Conservation (phyloP, 106 monocot genomes). For the Acorus calamus region DNA sequence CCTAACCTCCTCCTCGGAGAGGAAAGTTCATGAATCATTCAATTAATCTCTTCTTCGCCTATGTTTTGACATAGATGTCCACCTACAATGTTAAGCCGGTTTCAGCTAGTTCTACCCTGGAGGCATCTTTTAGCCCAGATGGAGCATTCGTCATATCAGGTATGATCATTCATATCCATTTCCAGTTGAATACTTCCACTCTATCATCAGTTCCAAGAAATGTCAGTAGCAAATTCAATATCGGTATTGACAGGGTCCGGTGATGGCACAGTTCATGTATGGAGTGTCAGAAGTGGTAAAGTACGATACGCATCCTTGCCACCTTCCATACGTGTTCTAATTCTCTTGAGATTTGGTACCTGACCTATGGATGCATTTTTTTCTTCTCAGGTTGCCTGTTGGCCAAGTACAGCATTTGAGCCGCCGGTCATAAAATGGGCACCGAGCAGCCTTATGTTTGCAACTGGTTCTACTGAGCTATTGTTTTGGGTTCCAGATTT, state of each 20-base stretch:
- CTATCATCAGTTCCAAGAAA: too few species aligned
- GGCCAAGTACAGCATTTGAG: constrained; percentile 86
- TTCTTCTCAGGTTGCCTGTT: constrained; percentile 66
- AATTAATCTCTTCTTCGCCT: too few species aligned
- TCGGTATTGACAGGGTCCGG: constrained; percentile 59
- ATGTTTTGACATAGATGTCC: constrained; percentile 39
- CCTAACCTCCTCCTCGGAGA: too few species aligned
- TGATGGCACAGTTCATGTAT: constrained; percentile 90
- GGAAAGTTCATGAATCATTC: too few species aligned
- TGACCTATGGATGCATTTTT: not conserved
- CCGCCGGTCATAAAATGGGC: constrained; percentile 95
- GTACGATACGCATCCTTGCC: constrained; percentile 10
- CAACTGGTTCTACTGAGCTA: constrained; percentile 82
- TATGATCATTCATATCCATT: constrained; percentile 1
- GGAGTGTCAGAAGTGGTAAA: constrained; percentile 77
- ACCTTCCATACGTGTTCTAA: not conserved
- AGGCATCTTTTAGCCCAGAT: constrained; percentile 97
- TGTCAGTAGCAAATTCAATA: too few species aligned
- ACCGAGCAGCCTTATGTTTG: constrained; percentile 74
- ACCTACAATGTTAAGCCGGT: constrained; percentile 86
- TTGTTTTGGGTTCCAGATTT: constrained; percentile 98
- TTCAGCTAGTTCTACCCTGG: constrained; percentile 58
- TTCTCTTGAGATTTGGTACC: not conserved
- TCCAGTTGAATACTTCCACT: too few species aligned
- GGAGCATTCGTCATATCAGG: constrained; percentile 79